Evolutionary conservation across 2,329 filamentous ascomycete genomes (phyloP), one percentile per base, ranked within the genome.

Genomic region (Epichloe scottii): DNA sequence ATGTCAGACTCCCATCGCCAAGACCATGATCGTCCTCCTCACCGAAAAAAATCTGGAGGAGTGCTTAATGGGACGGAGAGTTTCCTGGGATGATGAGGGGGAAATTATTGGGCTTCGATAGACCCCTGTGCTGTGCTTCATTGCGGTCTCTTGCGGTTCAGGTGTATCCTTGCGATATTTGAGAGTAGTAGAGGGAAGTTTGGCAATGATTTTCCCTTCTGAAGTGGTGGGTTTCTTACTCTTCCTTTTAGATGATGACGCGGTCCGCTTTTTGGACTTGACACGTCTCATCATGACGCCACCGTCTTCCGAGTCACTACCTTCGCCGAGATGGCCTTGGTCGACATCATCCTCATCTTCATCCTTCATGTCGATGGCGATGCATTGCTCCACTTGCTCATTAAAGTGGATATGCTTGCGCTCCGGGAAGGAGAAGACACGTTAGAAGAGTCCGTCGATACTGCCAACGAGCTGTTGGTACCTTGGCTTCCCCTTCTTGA

Each of bases 401-500:
- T 96, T 93, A 67, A 98, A 98, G 62, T 95, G 88, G 57, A 98
- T 97, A 64, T 95, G 91, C 54, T 84, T 89, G 61, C 82, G 79
- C 60, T 85, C 84, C 7, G 78, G 67, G 71, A 79, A 69, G 53
- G 68, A 63, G 83, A 74, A 67, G 73, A 59, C 14, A 79, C 57
- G n/a, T 85, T 86, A 0, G 89, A 95, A 0, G 86, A 85, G 7
- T 80, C 76, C 11, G 76, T 75, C 2, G 84, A 88, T 37, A 81
- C 79, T 5, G 81, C 76, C 48, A 84, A 76, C 14, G 63, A 67
- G 56, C 80, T 85, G 41, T 78, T 77, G 46, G 78, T 80, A 51
- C 81, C 81, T 58, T 77, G 73, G 58, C 79, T 87, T 55, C 75
- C 71, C 47, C 76, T 75, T 55, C 75, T 75, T 30, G 76, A 83